Base-by-base conservation (phyloP, 2,329 filamentous ascomycete species). In the Fusarium decemcellulare region DNA sequence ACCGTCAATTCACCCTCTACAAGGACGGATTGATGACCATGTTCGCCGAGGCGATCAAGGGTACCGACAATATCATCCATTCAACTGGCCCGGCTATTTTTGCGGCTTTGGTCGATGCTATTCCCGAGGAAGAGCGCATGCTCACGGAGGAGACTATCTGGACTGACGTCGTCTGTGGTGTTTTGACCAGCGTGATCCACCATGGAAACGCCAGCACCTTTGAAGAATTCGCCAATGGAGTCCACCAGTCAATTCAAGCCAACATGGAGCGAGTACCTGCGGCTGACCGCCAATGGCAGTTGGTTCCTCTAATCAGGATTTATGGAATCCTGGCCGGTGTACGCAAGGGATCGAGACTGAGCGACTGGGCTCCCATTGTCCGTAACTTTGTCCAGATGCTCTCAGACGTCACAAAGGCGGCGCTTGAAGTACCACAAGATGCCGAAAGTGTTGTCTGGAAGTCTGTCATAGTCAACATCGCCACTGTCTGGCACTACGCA, bases 1-100 rank as follows among this genome's bases (percentile, higher is more conserved):
- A 86, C 12, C 86, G 86, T 42, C 87, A 91, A 65, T 88, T 88
- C 64, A 83, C 85, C 12, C 85, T 94, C 14, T 97, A 97, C 77
- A 91, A 92, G 67, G 91, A 97, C 76, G 96, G 95, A 59, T 80
- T 98, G 47, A 98, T 97, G 93, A 93, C 90, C 16, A 91, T 98
- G 85, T 93, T 98, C 75, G 91, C 94, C 5, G 95, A 98, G 79
- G 91, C 95, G 9, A 86, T 89, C 72, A 91, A 92, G 78, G 87
- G 89, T 15, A 86, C 89, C 14, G 88, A 89, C 3, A 74, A 85
- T 51, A 85, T 83, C 2, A 80, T 91, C 48, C 89, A 91, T 73
- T 91, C 90, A 3, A 86, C 85, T 14, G 89, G 87, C 3, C 78
- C 86, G 3, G 82, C 85, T 8, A 83, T 90, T 14, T 82, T 90